phyloP scores from a whole-genome alignment of 495 filamentous ascomycete genomes.

The Penicillium fimorum region DNA sequence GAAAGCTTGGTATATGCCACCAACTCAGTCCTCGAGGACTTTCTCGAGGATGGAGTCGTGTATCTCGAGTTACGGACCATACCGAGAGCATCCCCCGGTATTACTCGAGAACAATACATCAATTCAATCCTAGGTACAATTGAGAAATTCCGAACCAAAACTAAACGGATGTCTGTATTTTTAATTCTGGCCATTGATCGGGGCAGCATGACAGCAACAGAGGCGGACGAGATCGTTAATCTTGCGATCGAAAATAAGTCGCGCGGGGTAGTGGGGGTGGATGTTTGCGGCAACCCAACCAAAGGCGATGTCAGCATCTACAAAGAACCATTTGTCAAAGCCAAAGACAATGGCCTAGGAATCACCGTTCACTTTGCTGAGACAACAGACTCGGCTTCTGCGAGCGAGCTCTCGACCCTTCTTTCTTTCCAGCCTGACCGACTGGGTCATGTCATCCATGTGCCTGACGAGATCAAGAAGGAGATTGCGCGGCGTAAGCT shows the following conservation, averaged over 20 bases:
- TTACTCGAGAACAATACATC: constrained; percentile 65
- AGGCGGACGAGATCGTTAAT: constrained; percentile 60
- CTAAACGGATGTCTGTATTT: constrained; percentile 48
- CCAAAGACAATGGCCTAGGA: constrained; percentile 51
- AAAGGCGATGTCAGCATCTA: constrained; percentile 59
- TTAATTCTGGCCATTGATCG: constrained; percentile 80
- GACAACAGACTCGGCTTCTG: constrained; percentile 47
- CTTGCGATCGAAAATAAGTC: constrained; percentile 56
- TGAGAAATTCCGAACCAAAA: constrained; percentile 35
- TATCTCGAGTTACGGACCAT: constrained; percentile 85
- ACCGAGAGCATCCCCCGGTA: constrained; percentile 57
- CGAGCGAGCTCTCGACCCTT: constrained; percentile 58
- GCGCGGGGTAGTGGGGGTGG: constrained; percentile 69
- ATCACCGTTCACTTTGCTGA: constrained; percentile 83
- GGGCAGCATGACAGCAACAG: constrained; percentile 48
- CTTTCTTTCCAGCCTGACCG: constrained; percentile 66
- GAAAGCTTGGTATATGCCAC: constrained; percentile 61
- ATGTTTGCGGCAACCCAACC: constrained; percentile 76
- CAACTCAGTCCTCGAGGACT: constrained; percentile 65
- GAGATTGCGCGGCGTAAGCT: constrained; percentile 54
- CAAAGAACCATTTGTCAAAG: constrained; percentile 53
- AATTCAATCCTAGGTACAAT: constrained; percentile 61
- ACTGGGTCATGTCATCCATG: constrained; percentile 78
- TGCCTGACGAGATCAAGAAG: constrained; percentile 53
- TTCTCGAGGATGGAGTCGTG: constrained; percentile 67